Evolutionary conservation across 2,329 filamentous ascomycete species (phyloP).

Genomic region (Xylariaceae sp.): DNA sequence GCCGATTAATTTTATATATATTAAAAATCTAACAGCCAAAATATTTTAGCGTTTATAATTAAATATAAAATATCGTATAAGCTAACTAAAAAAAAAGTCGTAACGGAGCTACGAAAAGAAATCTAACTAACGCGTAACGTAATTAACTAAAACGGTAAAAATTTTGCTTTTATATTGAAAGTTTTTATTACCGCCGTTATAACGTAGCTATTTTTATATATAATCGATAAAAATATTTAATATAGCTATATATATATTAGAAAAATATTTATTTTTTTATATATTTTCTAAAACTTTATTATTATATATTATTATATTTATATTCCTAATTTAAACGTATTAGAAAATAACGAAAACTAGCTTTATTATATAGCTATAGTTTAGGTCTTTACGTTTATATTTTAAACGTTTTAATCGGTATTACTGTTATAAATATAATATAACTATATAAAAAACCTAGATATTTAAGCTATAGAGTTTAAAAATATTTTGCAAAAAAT

Average conservation of each 20-base stretch:
- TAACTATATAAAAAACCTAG: too few relatives aligned
- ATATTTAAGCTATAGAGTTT: too few relatives aligned
- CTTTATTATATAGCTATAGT: conserved; percentile 36
- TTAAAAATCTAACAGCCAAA: conserved; percentile 18
- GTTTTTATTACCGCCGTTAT: conserved; percentile 33
- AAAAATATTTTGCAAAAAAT: too few relatives aligned
- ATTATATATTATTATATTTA: conserved; percentile 32
- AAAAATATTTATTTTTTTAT: conserved; percentile 35
- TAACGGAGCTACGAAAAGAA: conserved; percentile 30
- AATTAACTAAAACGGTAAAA: conserved; percentile 14
- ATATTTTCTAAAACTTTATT: conserved; percentile 33
- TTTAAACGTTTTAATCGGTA: conserved; percentile 30
- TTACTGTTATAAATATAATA: conserved; percentile 27
- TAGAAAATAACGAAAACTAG: conserved; percentile 32
- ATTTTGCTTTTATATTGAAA: too few relatives aligned
- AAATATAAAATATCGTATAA: conserved; percentile 22
- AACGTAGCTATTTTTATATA: conserved; percentile 39
- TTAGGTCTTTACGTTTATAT: conserved; percentile 37
- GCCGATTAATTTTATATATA: conserved; percentile 32
- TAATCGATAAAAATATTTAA: too few relatives aligned
- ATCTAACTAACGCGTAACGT: conserved; percentile 24
- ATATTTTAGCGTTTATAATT: conserved; percentile 28
- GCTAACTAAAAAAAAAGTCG: conserved; percentile 25
- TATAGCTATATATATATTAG: too few relatives aligned
- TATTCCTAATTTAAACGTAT: conserved; percentile 33